A percentile compares a stretch with the other conserved stretches of the same genome.
These are phyloP conservation scores for Scalesia atractyloides DNA, from an alignment of 129 eudicot species.

Conservation along the genomic window DNA sequence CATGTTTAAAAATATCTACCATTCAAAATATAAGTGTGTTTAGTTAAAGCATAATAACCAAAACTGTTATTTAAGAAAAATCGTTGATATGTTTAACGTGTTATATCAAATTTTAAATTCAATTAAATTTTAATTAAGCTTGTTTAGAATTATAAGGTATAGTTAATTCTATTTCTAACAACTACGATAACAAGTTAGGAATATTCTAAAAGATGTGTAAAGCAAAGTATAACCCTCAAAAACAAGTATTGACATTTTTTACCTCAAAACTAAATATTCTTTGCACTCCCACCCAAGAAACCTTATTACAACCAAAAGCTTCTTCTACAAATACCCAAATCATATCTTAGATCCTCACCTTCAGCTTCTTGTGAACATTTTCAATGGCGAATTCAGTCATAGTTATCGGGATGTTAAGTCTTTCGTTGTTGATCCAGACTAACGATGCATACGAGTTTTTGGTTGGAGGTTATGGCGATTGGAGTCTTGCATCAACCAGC, in stretches of 20 bases:
- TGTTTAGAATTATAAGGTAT: not conserved
- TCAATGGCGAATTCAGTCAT: slow-evolving; percentile 43
- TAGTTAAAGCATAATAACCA: too few species aligned
- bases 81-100: not conserved
- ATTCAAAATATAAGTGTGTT: too few species aligned
- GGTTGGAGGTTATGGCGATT: slow-evolving; percentile 77
- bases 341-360: slow-evolving; percentile 25
- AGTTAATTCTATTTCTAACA: not conserved
- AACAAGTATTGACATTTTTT: slow-evolving; percentile 28
- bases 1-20: too few species aligned
- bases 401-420: slow-evolving; percentile 38
- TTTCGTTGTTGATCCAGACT: slow-evolving; percentile 51
- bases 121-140: not conserved
- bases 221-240: slow-evolving; percentile 66
- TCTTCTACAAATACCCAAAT: slow-evolving; percentile 67
- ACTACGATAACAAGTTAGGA: slow-evolving; percentile 56
- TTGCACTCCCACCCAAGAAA: slow-evolving; percentile 59
- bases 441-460: slow-evolving; percentile 54
- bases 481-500: slow-evolving; percentile 53
- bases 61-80: too few species aligned
- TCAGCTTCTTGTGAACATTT: slow-evolving; percentile 8
- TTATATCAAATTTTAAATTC: not conserved
- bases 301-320: slow-evolving; percentile 42
- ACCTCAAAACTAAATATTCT: slow-evolving; percentile 50
- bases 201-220: slow-evolving; percentile 45